These are phyloP conservation scores for Hypoxylon intermedium DNA, from an alignment of 495 filamentous ascomycete genomes.

Conservation along the genomic window DNA sequence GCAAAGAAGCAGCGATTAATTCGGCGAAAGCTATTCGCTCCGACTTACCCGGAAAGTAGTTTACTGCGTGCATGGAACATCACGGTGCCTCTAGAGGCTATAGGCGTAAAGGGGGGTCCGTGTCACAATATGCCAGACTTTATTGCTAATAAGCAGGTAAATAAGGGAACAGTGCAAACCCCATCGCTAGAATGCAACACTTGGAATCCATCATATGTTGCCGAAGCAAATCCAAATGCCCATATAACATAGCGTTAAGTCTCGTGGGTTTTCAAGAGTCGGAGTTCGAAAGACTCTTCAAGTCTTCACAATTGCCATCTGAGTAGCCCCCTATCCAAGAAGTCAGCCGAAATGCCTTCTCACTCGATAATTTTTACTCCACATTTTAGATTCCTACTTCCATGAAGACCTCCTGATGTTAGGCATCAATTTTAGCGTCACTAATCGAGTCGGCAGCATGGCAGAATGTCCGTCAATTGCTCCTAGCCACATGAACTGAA, in stretches of 20 bases:
- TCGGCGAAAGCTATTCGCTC: conserved; percentile 1
- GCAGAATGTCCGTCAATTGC: no score
- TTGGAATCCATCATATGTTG: neutral
- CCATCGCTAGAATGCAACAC: neutral
- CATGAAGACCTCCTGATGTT: no score
- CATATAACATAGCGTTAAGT: neutral
- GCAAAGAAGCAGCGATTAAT: conserved; percentile 24
- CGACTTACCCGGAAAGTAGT: neutral
- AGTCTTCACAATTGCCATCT: no score
- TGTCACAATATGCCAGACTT: neutral
- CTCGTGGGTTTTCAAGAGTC: neutral
- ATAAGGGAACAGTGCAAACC: neutral
- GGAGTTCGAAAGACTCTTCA: no score
- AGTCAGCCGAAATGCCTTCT: no score
- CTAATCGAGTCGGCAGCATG: no score
- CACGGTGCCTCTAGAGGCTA: neutral
- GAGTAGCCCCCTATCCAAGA: no score
- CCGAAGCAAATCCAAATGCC: neutral
- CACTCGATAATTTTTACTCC: no score
- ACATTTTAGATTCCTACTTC: no score
- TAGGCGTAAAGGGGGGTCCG: neutral
- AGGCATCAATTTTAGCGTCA: no score
- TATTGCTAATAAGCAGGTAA: neutral
- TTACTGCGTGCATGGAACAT: neutral
- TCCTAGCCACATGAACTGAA: no score